A percentile compares a stretch with the other conserved stretches of the same genome.
These are phyloP conservation scores for Coniochaeta sp. DNA, from an alignment of 2,329 filamentous ascomycete species.

Conservation along the genomic window DNA sequence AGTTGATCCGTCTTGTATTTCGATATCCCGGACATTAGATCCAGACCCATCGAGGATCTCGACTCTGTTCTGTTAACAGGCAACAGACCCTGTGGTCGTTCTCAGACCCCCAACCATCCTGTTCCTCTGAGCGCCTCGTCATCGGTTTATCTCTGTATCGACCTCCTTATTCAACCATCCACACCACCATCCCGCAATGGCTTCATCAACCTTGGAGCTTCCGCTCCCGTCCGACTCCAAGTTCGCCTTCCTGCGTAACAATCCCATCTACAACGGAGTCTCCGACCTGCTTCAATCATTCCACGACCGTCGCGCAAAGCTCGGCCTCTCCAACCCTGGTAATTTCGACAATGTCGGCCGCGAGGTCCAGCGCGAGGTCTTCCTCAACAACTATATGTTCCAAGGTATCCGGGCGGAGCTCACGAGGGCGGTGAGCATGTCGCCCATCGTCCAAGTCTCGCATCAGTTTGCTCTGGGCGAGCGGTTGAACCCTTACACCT, in stretches of 20 bases:
- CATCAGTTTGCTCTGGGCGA: slow-evolving; percentile 96
- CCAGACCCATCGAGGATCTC: background rate
- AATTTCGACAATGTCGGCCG: slow-evolving; percentile 77
- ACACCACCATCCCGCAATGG: background rate
- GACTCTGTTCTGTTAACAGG: background rate
- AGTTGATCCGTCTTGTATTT: background rate
- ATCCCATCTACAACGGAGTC: slow-evolving; percentile 61
- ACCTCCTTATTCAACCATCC: background rate
- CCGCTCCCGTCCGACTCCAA: slow-evolving; percentile 26
- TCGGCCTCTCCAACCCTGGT: slow-evolving; percentile 87
- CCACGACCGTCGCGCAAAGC: slow-evolving; percentile 74
- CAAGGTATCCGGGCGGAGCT: slow-evolving; percentile 91
- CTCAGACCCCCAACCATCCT: background rate
- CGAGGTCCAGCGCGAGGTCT: slow-evolving; percentile 93
- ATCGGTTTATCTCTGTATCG: background rate
- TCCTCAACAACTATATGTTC: slow-evolving; percentile 96
- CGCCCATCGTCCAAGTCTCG: slow-evolving; percentile 92
- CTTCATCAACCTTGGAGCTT: background rate
- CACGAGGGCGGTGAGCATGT: slow-evolving; percentile 92
- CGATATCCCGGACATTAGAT: background rate
- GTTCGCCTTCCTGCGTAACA: slow-evolving; percentile 63
- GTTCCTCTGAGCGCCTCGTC: background rate
- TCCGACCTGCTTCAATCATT: slow-evolving; percentile 76
- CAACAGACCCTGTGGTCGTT: background rate
- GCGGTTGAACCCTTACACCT: slow-evolving; percentile 87